Base-by-base conservation (phyloP, 1,139 yeast species). In the Yamadazyma epiphylla region DNA sequence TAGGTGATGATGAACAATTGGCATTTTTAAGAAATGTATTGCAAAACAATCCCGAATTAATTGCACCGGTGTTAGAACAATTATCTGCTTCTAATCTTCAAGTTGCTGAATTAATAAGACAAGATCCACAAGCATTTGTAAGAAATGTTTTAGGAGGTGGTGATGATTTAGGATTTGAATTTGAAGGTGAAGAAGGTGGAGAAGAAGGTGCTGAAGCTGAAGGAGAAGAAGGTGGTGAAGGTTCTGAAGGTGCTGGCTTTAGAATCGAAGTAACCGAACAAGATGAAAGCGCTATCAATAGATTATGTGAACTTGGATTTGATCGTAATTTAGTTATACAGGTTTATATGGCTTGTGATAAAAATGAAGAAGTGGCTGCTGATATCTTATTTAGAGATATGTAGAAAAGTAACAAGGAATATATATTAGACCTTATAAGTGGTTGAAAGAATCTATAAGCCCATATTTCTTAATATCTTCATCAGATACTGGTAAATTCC, bases 341-440 rank as follows among this genome's bases (percentile, higher is more conserved):
- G 64, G 95, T 94, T 22, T 94, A 87, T 63, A 81, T 94, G 73
- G 98, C 97, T 27, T 91, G 98, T 59, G 98, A 94, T 53, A 91
- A 89, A 66, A 88, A 91, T 60, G 98, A 91, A 63, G 96, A 91
- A 65, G 75, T 87, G 48, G 88, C 98, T 26, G 98, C 97, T 24
- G 94, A 91, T 61, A 77, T 87, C 51, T 70, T 91, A 49, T 85
- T 83, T 53, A 73, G 79, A 48, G 73, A 66, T 56, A 58, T 59
- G 60, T 64, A 53, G 41, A 23, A 16, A 10, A 4, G 14, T 22
- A 10, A 21, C 10, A 21, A 6, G 10, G 12, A n/a, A 21, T 21
- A 11, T 6, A 21, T 21, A 6, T 10, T 7, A 17, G 10, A 12
- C 5, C 19, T 4, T 25, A 4, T 11, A 28, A 9, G 13, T 12